These are phyloP conservation scores for Suaeda aralocaspica DNA, from an alignment of 148 eudicot genomes.

Conservation along the genomic window DNA sequence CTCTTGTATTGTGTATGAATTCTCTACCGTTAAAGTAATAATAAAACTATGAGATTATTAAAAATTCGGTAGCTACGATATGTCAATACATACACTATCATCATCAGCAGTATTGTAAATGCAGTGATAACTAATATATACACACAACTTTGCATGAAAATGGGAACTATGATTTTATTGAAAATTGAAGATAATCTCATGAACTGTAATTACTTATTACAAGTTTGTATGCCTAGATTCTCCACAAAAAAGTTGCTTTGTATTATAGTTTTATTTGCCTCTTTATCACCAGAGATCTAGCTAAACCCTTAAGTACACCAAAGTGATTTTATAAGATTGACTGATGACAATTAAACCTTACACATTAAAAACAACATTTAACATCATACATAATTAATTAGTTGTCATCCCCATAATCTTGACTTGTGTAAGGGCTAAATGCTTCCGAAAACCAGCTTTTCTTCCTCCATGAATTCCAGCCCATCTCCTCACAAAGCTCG, in stretches of 20 bases:
- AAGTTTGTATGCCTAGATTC: background rate
- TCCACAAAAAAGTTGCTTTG: background rate
- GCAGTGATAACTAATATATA: no score
- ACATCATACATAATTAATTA: background rate
- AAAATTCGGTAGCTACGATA: background rate
- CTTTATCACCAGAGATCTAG: conserved; percentile 1
- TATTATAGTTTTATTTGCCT: background rate
- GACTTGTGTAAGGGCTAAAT: conserved; percentile 82
- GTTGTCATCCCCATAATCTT: conserved; percentile 38
- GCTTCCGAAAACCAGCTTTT: conserved; percentile 70
- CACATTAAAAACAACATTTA: background rate
- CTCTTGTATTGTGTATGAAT: background rate
- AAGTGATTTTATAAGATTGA: background rate
- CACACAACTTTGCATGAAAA: no score
- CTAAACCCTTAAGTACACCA: background rate
- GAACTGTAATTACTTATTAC: background rate
- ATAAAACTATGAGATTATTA: conserved; percentile 9
- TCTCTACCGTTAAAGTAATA: background rate
- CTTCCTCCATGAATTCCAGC: conserved; percentile 86
- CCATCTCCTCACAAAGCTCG: conserved; percentile 85
- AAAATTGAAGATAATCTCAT: background rate
- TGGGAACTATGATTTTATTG: background rate
- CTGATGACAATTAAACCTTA: background rate
- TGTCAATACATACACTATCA: no score
- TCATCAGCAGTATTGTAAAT: no score